phyloP scores from a whole-genome alignment of 192 early-diverging fungal species.

The Podila horticola region DNA sequence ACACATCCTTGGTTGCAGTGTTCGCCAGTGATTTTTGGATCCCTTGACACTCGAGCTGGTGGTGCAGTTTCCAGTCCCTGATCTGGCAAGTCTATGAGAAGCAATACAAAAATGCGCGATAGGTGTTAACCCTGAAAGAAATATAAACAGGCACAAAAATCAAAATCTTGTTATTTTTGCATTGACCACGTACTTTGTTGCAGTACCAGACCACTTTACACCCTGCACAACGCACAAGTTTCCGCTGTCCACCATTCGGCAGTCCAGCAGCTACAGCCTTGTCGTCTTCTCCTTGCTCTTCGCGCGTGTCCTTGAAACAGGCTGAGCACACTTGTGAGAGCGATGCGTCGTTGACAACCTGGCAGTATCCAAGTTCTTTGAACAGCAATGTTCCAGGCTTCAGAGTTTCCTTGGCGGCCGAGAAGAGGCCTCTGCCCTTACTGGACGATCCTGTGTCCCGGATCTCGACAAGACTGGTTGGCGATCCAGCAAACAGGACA shows the following conservation, averaged over 20 bases:
- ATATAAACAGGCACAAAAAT: not conserved
- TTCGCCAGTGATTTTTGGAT: constrained; percentile 36
- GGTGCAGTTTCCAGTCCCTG: constrained; percentile 49
- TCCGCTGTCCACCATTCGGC: constrained; percentile 7
- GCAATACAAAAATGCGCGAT: not conserved
- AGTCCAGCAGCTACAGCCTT: constrained; percentile 8
- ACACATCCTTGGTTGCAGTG: constrained; percentile 27
- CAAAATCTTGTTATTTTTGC: too few relatives aligned
- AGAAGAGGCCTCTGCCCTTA: constrained; percentile 38
- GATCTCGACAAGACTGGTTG: constrained; percentile 22
- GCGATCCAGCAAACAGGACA: constrained; percentile 13
- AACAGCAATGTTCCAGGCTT: constrained; percentile 30
- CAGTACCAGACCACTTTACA: constrained; percentile 47
- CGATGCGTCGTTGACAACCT: constrained; percentile 40
- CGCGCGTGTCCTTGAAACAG: constrained; percentile 43
- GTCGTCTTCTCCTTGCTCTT: constrained; percentile 34
- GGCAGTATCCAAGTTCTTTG: constrained; percentile 44
- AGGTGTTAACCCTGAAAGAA: not conserved
- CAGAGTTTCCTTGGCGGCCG: constrained; percentile 8
- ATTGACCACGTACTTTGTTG: constrained; percentile 24
- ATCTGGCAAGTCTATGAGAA: constrained; percentile 27
- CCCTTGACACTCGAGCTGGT: constrained; percentile 44
- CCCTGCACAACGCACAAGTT: constrained; percentile 39
- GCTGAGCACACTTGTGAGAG: constrained; percentile 35
- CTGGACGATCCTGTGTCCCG: constrained; percentile 10